Evolutionary conservation across 768 basidiomycete genomes (phyloP).

Genomic region (Lentinus tigrinus): DNA sequence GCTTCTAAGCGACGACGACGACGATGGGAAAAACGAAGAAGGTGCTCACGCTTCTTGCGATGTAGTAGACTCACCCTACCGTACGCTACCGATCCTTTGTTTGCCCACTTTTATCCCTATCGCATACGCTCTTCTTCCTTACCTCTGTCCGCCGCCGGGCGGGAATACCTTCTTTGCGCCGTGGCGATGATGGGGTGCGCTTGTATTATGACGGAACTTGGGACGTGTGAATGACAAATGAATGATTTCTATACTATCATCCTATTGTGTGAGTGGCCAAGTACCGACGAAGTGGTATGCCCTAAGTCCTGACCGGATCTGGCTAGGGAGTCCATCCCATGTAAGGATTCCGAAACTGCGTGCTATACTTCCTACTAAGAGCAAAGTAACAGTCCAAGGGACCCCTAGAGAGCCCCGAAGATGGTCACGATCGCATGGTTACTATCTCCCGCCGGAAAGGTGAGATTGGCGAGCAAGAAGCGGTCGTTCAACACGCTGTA

Average conservation of each 20-base stretch:
- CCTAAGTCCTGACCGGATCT: no score
- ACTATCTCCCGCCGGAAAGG: background rate
- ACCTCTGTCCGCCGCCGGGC: conserved; percentile 22
- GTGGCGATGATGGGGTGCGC: conserved; percentile 15
- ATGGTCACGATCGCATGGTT: background rate
- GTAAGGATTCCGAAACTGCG: no score
- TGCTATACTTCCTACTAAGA: no score
- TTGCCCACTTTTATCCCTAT: conserved; percentile 3
- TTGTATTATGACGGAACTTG: conserved; percentile 15
- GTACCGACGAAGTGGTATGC: no score
- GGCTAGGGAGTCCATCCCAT: no score
- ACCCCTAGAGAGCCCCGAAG: background rate
- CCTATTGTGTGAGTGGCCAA: no score
- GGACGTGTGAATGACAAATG: conserved; percentile 57
- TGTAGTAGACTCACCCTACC: conserved; percentile 30
- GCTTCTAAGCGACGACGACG: conserved; percentile 31
- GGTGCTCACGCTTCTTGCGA: conserved; percentile 17
- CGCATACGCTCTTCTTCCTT: conserved; percentile 31
- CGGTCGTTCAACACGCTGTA: background rate
- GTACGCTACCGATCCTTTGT: conserved; percentile 25
- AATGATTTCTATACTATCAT: conserved; percentile 55
- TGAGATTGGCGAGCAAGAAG: background rate
- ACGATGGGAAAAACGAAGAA: conserved; percentile 21
- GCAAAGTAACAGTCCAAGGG: no score
- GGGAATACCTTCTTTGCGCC: conserved; percentile 2